Evolutionary conservation across 2,329 filamentous ascomycete species (phyloP), one percentile per base, ranked within the genome.

Genomic region (Pseudocercospora crystallina): DNA sequence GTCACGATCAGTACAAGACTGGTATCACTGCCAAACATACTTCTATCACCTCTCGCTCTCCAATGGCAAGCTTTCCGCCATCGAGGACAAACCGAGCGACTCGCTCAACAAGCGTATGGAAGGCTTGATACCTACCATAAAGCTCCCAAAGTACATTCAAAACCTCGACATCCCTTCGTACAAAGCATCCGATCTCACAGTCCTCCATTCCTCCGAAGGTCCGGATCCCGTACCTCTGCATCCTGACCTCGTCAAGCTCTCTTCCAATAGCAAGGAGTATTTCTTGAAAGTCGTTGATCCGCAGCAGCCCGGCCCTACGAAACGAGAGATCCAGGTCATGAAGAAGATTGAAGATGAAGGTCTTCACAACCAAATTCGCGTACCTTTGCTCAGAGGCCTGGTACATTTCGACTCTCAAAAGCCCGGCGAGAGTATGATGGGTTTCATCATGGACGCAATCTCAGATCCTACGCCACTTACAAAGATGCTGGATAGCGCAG

Each of bases 261-360:
- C 20, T 7, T 3, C 20, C 20, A 20, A 56, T 26, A 51, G 53
- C 12, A 47, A 60, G 11, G 50, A 50, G 26, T 61, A 60, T 56
- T 69, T 69, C 54, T 56, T 70, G 38, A 70, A 70, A 51, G 54
- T 62, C 13, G 65, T 69, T n/a, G 65, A 68, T 47, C 51, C 52
- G 1, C 47, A 47, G 2, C 61, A 67, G 49, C 63, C 63, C 1
- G 56, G 59, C 8, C 59, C 65, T 8, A 67, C 64, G 14, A 70
- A 69, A 45, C 64, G 68, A 5, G 68, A 70, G 43, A 47, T 70
- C 32, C 56, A 59, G 30, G 51, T 68, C 20, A 59, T 70, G 41
- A 54, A 63, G 14, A 51, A 58, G 5, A 61, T 69, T 37, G 61
- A 62, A 39, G 42, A 59, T 11, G 56, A 59, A 35, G 58, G 57